These are phyloP conservation scores for Amanita rubescens DNA, from an alignment of 768 basidiomycete species.

Conservation along the genomic window DNA sequence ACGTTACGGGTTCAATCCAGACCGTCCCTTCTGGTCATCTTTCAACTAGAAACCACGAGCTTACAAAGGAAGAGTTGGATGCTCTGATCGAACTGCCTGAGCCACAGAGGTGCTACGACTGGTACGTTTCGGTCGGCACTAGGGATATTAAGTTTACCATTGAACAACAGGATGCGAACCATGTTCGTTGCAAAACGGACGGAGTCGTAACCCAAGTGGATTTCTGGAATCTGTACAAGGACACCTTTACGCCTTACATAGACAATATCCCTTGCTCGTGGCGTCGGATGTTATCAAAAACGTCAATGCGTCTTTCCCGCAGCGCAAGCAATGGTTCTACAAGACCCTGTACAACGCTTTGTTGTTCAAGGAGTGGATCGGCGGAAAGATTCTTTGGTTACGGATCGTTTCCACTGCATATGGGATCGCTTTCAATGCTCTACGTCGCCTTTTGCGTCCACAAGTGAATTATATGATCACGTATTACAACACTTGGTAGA, in stretches of 20 bases:
- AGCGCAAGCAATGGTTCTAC: slow-evolving; percentile 82
- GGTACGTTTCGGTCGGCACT: slow-evolving; percentile 35
- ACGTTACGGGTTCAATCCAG: slow-evolving; percentile 52
- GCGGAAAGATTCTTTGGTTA: slow-evolving; percentile 47
- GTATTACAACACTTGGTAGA: slow-evolving; percentile 50
- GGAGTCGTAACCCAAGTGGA: slow-evolving; percentile 89
- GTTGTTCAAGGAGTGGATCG: slow-evolving; percentile 83
- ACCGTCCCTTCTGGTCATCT: slow-evolving; percentile 49
- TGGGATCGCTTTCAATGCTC: slow-evolving; percentile 64
- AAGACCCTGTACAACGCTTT: slow-evolving; percentile 66
- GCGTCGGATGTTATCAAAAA: slow-evolving; percentile 96
- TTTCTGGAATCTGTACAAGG: slow-evolving; percentile 92
- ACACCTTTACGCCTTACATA: slow-evolving; percentile 59
- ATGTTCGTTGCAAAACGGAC: slow-evolving; percentile 71
- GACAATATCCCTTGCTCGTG: slow-evolving; percentile 57
- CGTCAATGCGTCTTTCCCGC: slow-evolving; percentile 77
- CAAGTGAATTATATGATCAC: slow-evolving; percentile 70
- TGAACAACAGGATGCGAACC: slow-evolving; percentile 70
- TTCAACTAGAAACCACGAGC: slow-evolving; percentile 49
- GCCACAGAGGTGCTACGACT: slow-evolving; percentile 77
- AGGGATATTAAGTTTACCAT: neutral
- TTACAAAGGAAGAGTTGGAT: slow-evolving; percentile 66
- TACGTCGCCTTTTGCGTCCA: slow-evolving; percentile 37
- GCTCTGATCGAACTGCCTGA: slow-evolving; percentile 50
- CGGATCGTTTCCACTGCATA: slow-evolving; percentile 65